Evolutionary conservation across 2,329 filamentous ascomycete species (phyloP).

Genomic region (Claviceps humidiphila): DNA sequence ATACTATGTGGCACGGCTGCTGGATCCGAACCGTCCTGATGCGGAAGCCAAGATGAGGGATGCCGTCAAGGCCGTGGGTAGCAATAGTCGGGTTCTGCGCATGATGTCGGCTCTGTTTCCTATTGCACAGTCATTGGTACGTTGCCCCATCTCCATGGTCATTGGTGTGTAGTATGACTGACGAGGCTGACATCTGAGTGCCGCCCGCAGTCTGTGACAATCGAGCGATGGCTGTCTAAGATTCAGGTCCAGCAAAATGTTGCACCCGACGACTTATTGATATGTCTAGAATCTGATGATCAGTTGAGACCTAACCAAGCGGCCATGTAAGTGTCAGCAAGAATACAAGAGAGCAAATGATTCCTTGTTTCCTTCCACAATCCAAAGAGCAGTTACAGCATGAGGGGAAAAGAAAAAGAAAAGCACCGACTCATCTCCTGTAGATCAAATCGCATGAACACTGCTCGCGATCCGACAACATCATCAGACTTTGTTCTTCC

Average conservation of each 20-base stretch:
- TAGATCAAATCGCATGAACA: constrained; percentile 9
- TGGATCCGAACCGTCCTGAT: constrained; percentile 23
- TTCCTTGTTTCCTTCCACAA: too few relatives aligned
- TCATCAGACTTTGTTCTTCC: constrained; percentile 11
- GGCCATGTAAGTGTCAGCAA: constrained; percentile 8
- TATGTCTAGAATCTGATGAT: constrained; percentile 11
- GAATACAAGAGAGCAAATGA: not conserved
- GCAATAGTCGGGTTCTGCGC: constrained; percentile 23
- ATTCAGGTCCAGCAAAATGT: constrained; percentile 22
- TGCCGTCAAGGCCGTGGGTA: constrained; percentile 26
- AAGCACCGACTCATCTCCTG: not conserved
- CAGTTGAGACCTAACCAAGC: constrained; percentile 11
- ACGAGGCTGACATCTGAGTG: not conserved
- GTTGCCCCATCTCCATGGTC: constrained; percentile 3
- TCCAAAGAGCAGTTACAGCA: too few relatives aligned
- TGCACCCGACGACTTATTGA: constrained; percentile 10
- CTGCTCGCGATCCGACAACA: constrained; percentile 3
- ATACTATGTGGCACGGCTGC: constrained; percentile 31
- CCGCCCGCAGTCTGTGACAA: constrained; percentile 19
- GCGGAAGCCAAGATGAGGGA: constrained; percentile 23
- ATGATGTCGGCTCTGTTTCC: constrained; percentile 26
- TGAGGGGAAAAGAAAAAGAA: not conserved
- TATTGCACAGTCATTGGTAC: constrained; percentile 25
- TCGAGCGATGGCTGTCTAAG: constrained; percentile 26
- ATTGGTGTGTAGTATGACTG: not conserved